A percentile compares a stretch with the other conserved stretches of the same genome.
phyloP scores from a whole-genome alignment of 2,329 filamentous ascomycete genomes.

The Tolypocladium amazonense region DNA sequence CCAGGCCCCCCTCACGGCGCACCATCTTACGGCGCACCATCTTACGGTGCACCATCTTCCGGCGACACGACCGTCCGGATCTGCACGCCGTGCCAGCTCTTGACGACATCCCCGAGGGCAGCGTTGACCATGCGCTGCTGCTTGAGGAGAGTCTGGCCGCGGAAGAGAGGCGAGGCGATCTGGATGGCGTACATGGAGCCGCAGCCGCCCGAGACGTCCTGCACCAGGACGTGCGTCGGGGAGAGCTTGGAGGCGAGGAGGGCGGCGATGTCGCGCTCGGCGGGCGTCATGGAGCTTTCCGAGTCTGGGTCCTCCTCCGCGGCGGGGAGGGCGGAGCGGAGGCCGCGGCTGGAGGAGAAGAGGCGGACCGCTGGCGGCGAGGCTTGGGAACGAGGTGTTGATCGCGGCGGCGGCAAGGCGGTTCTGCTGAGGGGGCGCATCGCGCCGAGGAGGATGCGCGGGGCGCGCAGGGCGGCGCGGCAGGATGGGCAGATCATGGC shows the following conservation, averaged over 20 bases:
- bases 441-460: neutral
- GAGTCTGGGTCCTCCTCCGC: slow-evolving; percentile 8
- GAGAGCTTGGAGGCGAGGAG: slow-evolving; percentile 36
- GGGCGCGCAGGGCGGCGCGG: slow-evolving; percentile 5
- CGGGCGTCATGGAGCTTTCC: slow-evolving; percentile 26
- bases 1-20: neutral
- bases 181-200: slow-evolving; percentile 83
- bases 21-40: too few relatives aligned
- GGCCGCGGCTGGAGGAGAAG: slow-evolving; percentile 1
- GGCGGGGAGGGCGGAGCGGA: neutral
- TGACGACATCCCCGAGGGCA: slow-evolving; percentile 63
- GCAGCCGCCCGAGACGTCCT: slow-evolving; percentile 75
- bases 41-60: too few relatives aligned
- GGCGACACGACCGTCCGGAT: slow-evolving; percentile 53
- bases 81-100: slow-evolving; percentile 75
- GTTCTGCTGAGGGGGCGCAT: neutral
- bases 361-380: neutral
- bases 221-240: slow-evolving; percentile 49
- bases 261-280: slow-evolving; percentile 50
- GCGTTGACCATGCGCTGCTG: slow-evolving; percentile 75
- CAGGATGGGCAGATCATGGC: slow-evolving; percentile 9
- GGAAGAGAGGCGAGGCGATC: slow-evolving; percentile 61
- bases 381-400: neutral
- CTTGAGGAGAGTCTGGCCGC: slow-evolving; percentile 61
- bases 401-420: neutral